Evolutionary conservation across 2,329 filamentous ascomycete genomes (phyloP), one percentile per base, ranked within the genome.

Genomic region (Ceratocystis lukuohia): DNA sequence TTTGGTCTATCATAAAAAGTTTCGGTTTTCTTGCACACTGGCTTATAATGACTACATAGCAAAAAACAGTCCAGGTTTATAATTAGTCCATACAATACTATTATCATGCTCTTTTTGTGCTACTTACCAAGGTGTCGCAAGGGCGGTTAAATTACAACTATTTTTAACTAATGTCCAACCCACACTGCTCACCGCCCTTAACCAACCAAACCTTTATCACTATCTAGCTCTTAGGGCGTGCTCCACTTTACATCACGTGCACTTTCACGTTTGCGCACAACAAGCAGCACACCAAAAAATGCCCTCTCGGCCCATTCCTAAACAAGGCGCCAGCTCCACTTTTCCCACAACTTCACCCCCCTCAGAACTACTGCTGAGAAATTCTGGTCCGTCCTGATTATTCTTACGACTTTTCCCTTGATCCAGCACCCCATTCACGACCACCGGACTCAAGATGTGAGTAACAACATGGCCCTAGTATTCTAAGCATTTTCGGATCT

Each of bases 371-470:
- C 64, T 66, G 67, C 61, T 68, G 64, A 68, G 67, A 68, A 68
- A 68, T 66, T 68, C 64, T 68, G 53, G 67, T 66, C 65, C 64
- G 56, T 64, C 61, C 45, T 68, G 61, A 41, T 66, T 62, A 65
- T 61, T 68, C 64, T 68, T 61, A 66, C 64, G 64, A 68, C 53
- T 68, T 68, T 64, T 62, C 67, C 64, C 64, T 68, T 66, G 67
- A 68, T 68, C 67, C 64, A 68, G 64, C 64, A 68, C 63, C 67
- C 67, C 76, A 76, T 76, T 77, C 74, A 74, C 73, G 70, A 73
- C 71, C 73, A 75, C 73, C 73, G 73, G 75, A 77, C 74, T 75
- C 74, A 78, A 77, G 76, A 78, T 78, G 76, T 78, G 74, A 78
- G 76, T 77, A 69, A 56, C 61, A 44, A 48, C 5, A 63, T 41